These are phyloP conservation scores for Aspergillus proliferans DNA, from an alignment of 2,329 filamentous ascomycete genomes.

Conservation along the genomic window DNA sequence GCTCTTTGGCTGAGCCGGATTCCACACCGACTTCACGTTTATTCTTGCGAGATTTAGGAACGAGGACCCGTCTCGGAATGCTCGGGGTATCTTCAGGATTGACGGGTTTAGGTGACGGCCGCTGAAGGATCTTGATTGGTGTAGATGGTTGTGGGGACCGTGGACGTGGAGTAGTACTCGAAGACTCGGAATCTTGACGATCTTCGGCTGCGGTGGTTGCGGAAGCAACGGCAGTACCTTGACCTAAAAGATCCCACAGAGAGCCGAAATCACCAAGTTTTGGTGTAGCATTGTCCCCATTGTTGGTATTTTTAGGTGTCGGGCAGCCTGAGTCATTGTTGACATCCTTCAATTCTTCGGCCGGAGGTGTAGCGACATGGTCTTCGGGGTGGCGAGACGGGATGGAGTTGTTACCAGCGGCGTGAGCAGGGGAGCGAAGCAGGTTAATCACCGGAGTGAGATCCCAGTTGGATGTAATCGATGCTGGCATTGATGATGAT, in stretches of 20 bases:
- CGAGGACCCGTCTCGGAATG: constrained; percentile 4
- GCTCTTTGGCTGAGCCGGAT: neutral
- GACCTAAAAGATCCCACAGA: constrained; percentile 36
- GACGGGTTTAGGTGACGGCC: constrained; percentile 1
- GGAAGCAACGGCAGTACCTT: constrained; percentile 9
- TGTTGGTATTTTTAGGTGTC: constrained; percentile 1
- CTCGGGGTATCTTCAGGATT: neutral
- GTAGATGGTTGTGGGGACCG: constrained; percentile 3
- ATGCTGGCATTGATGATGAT: constrained; percentile 24
- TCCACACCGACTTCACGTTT: constrained; percentile 2
- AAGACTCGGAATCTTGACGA: neutral
- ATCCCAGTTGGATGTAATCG: constrained; percentile 35
- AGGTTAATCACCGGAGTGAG: constrained; percentile 41
- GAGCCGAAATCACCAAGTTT: constrained; percentile 40
- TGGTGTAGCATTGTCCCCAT: constrained; percentile 5
- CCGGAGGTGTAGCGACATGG: constrained; percentile 1
- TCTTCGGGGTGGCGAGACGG: constrained; percentile 8
- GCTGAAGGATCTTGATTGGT: constrained; percentile 17
- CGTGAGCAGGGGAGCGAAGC: constrained; percentile 29
- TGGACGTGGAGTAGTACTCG: neutral
- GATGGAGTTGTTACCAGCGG: constrained; percentile 7
- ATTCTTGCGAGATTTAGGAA: constrained; percentile 2
- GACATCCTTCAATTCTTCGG: constrained; percentile 6
- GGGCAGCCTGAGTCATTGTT: neutral
- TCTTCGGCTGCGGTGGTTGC: constrained; percentile 2